phyloP scores from a whole-genome alignment of 139 green algal genomes.

The Desmodesmus armatus region DNA sequence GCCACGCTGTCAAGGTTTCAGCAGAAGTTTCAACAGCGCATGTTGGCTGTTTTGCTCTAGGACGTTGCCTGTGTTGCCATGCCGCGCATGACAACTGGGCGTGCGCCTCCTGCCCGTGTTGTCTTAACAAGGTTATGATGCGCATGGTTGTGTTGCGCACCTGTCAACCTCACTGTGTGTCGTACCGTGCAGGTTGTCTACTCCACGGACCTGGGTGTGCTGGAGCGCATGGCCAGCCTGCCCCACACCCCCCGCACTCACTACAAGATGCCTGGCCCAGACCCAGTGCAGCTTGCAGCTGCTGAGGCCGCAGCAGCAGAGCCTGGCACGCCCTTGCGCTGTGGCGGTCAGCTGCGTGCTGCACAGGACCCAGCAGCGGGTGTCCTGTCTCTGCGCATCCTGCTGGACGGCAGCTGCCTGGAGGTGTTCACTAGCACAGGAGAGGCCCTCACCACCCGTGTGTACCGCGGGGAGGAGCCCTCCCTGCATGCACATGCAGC shows the following conservation, averaged over 20 bases:
- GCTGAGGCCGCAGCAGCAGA: slow-evolving; percentile 2
- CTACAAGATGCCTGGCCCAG: slow-evolving; percentile 10
- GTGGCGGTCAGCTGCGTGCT: slow-evolving; percentile 16
- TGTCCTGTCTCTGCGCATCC: slow-evolving; percentile 70
- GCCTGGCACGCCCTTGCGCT: background rate
- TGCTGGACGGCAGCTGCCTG: slow-evolving; percentile 81
- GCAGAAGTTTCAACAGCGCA: too few species aligned
- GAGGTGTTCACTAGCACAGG: slow-evolving; percentile 73
- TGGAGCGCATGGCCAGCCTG: background rate
- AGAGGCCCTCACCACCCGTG: slow-evolving; percentile 73
- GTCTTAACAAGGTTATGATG: too few species aligned
- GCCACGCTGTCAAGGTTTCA: too few species aligned
- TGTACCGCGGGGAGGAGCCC: slow-evolving; percentile 72
- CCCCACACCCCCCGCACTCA: background rate
- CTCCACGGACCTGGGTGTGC: slow-evolving; percentile 9
- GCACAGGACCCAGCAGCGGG: background rate
- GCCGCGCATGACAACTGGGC: too few species aligned
- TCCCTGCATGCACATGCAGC: slow-evolving; percentile 31
- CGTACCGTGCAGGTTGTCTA: slow-evolving; percentile 40
- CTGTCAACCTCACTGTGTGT: too few species aligned
- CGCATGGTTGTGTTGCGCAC: too few species aligned
- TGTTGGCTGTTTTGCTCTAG: too few species aligned
- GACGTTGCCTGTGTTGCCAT: too few species aligned
- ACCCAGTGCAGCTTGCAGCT: background rate
- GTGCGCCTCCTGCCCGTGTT: too few species aligned